A percentile compares a stretch with the other conserved stretches of the same genome.
These are phyloP conservation scores for Penicillium sp. DNA, from an alignment of 2,329 filamentous ascomycete species.

Conservation along the genomic window DNA sequence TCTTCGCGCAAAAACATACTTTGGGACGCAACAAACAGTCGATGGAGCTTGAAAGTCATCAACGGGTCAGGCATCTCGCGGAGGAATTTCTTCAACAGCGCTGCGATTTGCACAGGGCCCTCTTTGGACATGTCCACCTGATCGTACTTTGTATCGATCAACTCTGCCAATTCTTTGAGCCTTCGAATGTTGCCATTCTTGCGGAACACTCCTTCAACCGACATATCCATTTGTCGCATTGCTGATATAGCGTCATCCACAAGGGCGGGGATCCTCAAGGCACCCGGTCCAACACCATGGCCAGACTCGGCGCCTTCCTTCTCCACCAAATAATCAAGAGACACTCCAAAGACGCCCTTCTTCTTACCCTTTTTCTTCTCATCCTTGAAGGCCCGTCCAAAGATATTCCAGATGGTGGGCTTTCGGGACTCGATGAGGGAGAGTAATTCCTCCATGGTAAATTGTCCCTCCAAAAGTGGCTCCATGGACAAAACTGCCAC, in stretches of 20 bases:
- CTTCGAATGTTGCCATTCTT: conserved; percentile 99
- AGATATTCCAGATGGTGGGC: conserved; percentile 95
- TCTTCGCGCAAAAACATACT: conserved; percentile 46
- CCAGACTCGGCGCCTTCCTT: conserved; percentile 96
- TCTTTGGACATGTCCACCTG: conserved; percentile 80
- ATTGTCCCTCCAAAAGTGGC: conserved; percentile 80
- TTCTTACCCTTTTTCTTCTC: conserved; percentile 67
- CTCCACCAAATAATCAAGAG: conserved; percentile 81
- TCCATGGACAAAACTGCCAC: conserved; percentile 94
- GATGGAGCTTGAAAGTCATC: conserved; percentile 90
- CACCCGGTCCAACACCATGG: conserved; percentile 87
- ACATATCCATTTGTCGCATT: conserved; percentile 98
- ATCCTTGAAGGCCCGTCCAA: conserved; percentile 91
- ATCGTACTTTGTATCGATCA: conserved; percentile 80
- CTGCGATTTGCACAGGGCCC: conserved; percentile 87
- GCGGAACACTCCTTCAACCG: conserved; percentile 94
- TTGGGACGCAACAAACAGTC: conserved; percentile 81
- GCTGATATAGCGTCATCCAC: conserved; percentile 91
- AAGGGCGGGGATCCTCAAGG: conserved; percentile 83
- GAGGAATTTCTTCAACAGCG: conserved; percentile 89
- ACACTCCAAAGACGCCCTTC: conserved; percentile 89
- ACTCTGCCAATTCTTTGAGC: conserved; percentile 75
- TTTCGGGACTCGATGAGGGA: conserved; percentile 90
- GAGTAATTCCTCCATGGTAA: conserved; percentile 88
- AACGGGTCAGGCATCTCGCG: conserved; percentile 90